A percentile compares a stretch with the other conserved stretches of the same genome.
Evolutionary conservation across 2,329 filamentous ascomycete genomes (phyloP).

Genomic region (Venturia asperata): DNA sequence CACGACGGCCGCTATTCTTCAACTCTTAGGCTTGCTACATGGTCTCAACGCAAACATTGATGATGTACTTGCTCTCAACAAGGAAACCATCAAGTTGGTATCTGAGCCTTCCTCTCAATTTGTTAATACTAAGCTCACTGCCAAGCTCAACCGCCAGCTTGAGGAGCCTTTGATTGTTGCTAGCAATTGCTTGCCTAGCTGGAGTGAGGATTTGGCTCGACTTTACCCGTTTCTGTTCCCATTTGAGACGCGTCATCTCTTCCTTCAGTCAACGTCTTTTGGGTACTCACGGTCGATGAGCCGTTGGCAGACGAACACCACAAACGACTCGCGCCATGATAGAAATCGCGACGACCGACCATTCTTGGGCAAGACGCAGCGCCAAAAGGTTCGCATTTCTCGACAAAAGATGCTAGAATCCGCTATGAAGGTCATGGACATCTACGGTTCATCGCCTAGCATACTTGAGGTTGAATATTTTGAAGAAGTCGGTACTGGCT

Average conservation of each 20-base stretch:
- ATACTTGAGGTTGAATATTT: slow-evolving; percentile 98
- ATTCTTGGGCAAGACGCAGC: slow-evolving; percentile 82
- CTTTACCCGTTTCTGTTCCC: slow-evolving; percentile 96
- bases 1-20: slow-evolving; percentile 78
- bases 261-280: slow-evolving; percentile 96
- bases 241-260: slow-evolving; percentile 93
- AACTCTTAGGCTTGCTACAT: slow-evolving; percentile 81
- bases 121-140: slow-evolving; percentile 96
- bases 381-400: slow-evolving; percentile 97
- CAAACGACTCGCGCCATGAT: slow-evolving; percentile 73
- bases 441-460: slow-evolving; percentile 94
- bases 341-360: slow-evolving; percentile 80
- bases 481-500: slow-evolving; percentile 91
- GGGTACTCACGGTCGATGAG: slow-evolving; percentile 97
- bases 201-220: slow-evolving; percentile 91
- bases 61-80: slow-evolving; percentile 76
- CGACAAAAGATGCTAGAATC: slow-evolving; percentile 92
- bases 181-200: slow-evolving; percentile 89
- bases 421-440: slow-evolving; percentile 95
- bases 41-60: slow-evolving; percentile 89
- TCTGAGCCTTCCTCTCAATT: slow-evolving; percentile 86
- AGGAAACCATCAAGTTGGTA: slow-evolving; percentile 62
- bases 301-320: slow-evolving; percentile 83
- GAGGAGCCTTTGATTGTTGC: slow-evolving; percentile 96
- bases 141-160: slow-evolving; percentile 91